Evolutionary conservation across 2,329 filamentous ascomycete species (phyloP).

Genomic region (Botrytis byssoidea): DNA sequence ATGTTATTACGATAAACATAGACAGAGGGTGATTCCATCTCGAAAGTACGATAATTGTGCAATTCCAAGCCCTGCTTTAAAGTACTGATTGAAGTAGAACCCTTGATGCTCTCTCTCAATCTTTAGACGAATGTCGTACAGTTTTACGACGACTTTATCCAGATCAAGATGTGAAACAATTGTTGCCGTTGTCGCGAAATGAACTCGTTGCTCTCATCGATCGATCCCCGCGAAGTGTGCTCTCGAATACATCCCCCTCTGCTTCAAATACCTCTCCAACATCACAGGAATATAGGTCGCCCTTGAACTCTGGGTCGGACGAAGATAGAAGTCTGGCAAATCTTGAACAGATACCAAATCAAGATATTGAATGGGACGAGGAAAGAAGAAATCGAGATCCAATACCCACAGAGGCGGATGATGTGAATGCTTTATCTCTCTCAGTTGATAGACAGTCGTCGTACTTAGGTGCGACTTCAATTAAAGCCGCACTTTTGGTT

Average conservation of each 20-base stretch:
- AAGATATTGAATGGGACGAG: conserved; percentile 67
- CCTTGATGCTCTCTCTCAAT: conserved; percentile 62
- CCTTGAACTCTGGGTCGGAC: conserved; percentile 51
- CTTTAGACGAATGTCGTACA: conserved; percentile 62
- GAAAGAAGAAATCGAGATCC: conserved; percentile 53
- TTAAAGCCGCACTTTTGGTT: conserved; percentile 71
- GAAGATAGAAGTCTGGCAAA: conserved; percentile 45
- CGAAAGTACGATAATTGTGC: conserved; percentile 58
- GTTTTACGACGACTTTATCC: conserved; percentile 64
- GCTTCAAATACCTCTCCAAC: conserved; percentile 53
- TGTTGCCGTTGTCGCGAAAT: conserved; percentile 55
- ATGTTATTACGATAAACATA: conserved; percentile 79
- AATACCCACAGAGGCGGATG: conserved; percentile 64
- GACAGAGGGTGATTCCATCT: conserved; percentile 73
- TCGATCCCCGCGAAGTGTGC: conserved; percentile 38
- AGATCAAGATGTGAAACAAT: conserved; percentile 51
- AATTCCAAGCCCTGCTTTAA: conserved; percentile 22
- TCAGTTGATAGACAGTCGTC: conserved; percentile 58
- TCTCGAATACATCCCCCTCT: conserved; percentile 50
- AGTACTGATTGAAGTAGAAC: conserved; percentile 44
- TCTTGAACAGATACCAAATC: conserved; percentile 68
- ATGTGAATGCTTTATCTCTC: conserved; percentile 66
- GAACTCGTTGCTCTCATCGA: conserved; percentile 59
- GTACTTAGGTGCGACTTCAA: conserved; percentile 72
- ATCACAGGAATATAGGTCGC: conserved; percentile 50